Evolutionary conservation across 768 basidiomycete genomes (phyloP), one percentile per base, ranked within the genome.

Genomic region (Scleroderma bovista): DNA sequence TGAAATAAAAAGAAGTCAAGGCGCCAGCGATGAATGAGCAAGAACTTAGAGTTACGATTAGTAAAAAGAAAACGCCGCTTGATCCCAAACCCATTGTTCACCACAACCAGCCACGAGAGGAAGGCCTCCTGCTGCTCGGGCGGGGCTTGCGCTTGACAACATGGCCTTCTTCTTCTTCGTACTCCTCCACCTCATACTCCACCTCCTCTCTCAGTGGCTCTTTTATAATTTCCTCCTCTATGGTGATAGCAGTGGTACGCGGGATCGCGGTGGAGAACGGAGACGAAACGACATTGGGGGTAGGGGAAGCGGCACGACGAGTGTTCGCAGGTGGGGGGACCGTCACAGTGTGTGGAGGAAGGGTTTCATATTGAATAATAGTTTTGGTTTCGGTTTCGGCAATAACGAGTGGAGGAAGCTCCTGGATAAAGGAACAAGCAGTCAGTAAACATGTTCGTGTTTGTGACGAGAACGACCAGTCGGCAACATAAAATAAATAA

Each of bases 311-410:
- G 51, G 82, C 88, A 58, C 78, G 76, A 54, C 87, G 86, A 45
- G 87, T 89, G 62, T 80, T 86, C 60, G 87, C 83, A 54, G 88
- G 88, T 23, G 86, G 79, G 41, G 86, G 86, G 54, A 85, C 78
- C 46, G 79, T 80, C 59, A 85, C 77, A 55, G 82, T 81, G 67
- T 83, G 70, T 47, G 83, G 83, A 61, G 63, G 73, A 56, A 60
- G 70, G n/a, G 67, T 70, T 60, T 69, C 69, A 41, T 66, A 69
- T 66, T 77, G 73, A 53, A 85, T 71, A 47, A 84, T 69, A 40
- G 79, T 86, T 72, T 79, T 83, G 55, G 79, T 84, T 72, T 80
- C 74, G 42, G 78, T 74, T 70, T 80, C 78, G 57, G 76, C 65
- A 20, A 71, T 32, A 24, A 68, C 17, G 51, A 73, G 53, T 48